Base-by-base conservation (phyloP, 495 filamentous ascomycete species). In the Hypoxylon intermedium region DNA sequence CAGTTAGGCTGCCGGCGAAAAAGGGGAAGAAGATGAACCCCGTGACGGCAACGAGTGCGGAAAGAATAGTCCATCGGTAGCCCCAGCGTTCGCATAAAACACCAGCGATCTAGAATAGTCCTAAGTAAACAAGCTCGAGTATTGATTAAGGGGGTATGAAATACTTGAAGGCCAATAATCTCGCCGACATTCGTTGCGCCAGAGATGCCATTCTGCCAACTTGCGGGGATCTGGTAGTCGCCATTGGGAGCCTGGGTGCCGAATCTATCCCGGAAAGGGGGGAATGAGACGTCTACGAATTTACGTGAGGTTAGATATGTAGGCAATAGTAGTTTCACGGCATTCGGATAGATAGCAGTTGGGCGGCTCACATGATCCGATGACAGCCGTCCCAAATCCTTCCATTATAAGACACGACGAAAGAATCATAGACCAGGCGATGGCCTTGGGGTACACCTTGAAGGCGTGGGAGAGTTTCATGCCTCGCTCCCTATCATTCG, bases 1-100 rank as follows among this genome's bases (percentile, higher is more conserved):
- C 68, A 33, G 82, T 70, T 31, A 90, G 77, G 48, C 75, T 85
- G 5, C 77, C 74, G 19, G 88, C 85, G 33, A 88, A 89, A 78
- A 87, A 84, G 2, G 76, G 73, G 51, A 86, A 74, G 71, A 83
- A 84, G 47, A 84, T 77, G 42, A 83, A 77, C 0, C 67, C 74
- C 12, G 74, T 78, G 37, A 81, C 69, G 31, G 74, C 69, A 9
- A 66, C 55, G 6, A 85, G 72, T 19, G 80, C 76, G 11, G 71
- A 37, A 0, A 80, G 63, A 45, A 80, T 71, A 0, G 69, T 72
- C 55, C 53, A 69, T 24, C 69, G 63, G 50, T 72, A 72, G 4
- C 69, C 69, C 53, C 54, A 67, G 6, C 67, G 63, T 38, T 72
- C 69, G 38, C 56, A 72, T 2, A 68, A 26, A 16, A 67, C 40